These are phyloP conservation scores for Fagus crenata DNA, from an alignment of 306 rosid species.

Conservation along the genomic window DNA sequence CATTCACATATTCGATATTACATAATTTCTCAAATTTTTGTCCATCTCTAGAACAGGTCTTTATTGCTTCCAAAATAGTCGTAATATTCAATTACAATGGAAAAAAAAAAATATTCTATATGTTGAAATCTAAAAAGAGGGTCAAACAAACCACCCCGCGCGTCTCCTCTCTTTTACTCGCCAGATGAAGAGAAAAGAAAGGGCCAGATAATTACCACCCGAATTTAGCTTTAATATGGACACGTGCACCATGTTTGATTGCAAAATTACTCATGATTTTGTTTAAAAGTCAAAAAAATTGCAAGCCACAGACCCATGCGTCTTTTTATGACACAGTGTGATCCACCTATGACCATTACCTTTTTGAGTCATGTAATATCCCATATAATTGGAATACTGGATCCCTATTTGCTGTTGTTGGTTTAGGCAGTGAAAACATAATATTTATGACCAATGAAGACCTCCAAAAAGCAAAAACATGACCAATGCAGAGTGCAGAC, in stretches of 20 bases:
- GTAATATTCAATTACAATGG: too few relatives aligned
- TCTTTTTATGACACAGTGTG: background rate
- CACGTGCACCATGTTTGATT: conserved; percentile 36
- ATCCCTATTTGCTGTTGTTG: background rate
- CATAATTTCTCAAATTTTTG: too few relatives aligned
- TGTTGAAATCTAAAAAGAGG: too few relatives aligned
- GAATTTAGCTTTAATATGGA: conserved; percentile 4
- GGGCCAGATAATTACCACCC: background rate
- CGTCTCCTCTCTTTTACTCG: background rate
- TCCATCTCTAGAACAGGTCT: too few relatives aligned
- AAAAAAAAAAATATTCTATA: too few relatives aligned
- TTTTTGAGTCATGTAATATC: background rate
- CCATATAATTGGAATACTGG: background rate
- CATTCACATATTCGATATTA: too few relatives aligned
- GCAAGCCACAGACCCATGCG: background rate
- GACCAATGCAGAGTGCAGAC: too few relatives aligned
- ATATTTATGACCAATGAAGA: too few relatives aligned
- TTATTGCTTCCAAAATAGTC: too few relatives aligned
- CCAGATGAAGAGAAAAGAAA: background rate
- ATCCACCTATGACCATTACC: background rate
- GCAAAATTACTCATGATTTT: conserved; percentile 26
- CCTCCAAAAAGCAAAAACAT: too few relatives aligned
- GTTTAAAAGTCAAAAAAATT: conserved; percentile 25
- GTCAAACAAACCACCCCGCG: background rate
- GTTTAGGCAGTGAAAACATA: background rate